A percentile compares a stretch with the other conserved stretches of the same genome.
Evolutionary conservation across 139 green algal genomes (phyloP).

Genomic region (Eudorina sp.): DNA sequence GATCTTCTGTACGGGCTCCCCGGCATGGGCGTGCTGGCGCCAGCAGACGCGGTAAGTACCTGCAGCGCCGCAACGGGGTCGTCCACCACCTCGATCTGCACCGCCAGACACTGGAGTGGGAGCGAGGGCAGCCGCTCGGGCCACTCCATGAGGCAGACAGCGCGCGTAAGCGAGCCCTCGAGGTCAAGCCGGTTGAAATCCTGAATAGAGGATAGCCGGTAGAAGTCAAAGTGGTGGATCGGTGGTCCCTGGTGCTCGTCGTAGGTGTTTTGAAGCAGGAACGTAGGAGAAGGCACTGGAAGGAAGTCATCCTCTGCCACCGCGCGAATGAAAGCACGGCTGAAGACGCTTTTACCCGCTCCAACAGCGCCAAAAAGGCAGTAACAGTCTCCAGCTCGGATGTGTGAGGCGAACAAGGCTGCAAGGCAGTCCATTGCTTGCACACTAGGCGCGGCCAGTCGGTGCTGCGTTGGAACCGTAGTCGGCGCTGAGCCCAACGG

Average conservation of each 20-base stretch:
- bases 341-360: conserved; percentile 89
- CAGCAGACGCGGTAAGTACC: not conserved
- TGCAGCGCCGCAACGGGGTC: not conserved
- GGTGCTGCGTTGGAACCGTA: not conserved
- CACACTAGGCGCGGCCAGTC: not conserved
- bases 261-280: conserved; percentile 89
- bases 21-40: not conserved
- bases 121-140: conserved; percentile 64
- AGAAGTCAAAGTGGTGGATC: conserved; percentile 91
- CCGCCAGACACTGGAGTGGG: conserved; percentile 53
- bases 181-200: conserved; percentile 68
- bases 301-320: conserved; percentile 71
- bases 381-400: conserved; percentile 68
- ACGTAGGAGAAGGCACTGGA: conserved; percentile 89
- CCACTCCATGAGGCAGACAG: conserved; percentile 78
- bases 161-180: conserved; percentile 52
- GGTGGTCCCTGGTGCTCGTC: conserved; percentile 66
- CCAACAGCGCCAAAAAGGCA: conserved; percentile 85
- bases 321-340: conserved; percentile 83
- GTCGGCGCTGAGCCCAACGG: not conserved
- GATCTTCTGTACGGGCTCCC: not conserved
- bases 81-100: conserved; percentile 61
- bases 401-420: conserved; percentile 51
- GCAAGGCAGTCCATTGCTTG: conserved; percentile 55
- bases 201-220: conserved; percentile 65